Percentiles rank a stretch among this genome's conserved stretches.
Evolutionary conservation across 495 filamentous ascomycete species (phyloP).

Genomic region (Thermochaetoides thermophila): DNA sequence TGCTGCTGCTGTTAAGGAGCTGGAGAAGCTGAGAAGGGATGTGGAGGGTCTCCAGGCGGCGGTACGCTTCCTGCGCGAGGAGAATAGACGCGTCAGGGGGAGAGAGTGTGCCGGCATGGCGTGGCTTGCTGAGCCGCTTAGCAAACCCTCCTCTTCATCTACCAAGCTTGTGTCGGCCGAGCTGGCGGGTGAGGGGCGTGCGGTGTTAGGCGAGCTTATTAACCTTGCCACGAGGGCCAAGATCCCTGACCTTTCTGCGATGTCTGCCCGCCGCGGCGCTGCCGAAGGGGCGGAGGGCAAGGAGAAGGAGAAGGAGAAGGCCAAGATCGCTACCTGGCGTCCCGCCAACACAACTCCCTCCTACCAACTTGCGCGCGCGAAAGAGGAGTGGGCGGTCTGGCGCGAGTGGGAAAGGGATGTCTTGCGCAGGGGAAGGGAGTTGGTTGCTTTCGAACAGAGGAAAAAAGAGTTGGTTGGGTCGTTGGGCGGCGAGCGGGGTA

Average conservation of each 20-base stretch:
- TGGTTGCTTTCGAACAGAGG: slow-evolving; percentile 12
- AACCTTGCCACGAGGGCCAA: slow-evolving; percentile 45
- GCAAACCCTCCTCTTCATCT: slow-evolving; percentile 31
- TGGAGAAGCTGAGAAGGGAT: slow-evolving; percentile 54
- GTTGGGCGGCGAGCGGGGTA: no score
- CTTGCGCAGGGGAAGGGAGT: slow-evolving; percentile 22
- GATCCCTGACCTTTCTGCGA: slow-evolving; percentile 38
- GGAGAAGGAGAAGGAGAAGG: no score
- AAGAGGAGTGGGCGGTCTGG: slow-evolving; percentile 28
- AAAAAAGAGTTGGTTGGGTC: no score
- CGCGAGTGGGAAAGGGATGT: slow-evolving; percentile 26
- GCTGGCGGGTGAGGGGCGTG: slow-evolving; percentile 52
- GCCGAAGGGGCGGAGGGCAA: no score
- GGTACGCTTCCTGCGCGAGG: slow-evolving; percentile 64
- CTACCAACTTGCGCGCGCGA: slow-evolving; percentile 28
- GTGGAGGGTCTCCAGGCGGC: slow-evolving; percentile 58
- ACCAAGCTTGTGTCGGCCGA: slow-evolving; percentile 44
- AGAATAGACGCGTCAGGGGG: slow-evolving; percentile 53
- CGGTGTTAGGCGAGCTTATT: slow-evolving; percentile 56
- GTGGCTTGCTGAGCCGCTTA: slow-evolving; percentile 53
- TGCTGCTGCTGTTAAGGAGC: slow-evolving; percentile 63
- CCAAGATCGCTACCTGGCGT: slow-evolving; percentile 36
- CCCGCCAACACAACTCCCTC: slow-evolving; percentile 30
- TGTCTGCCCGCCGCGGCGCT: no score
- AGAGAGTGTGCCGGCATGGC: no score